Evolutionary conservation across 768 basidiomycete genomes (phyloP).

Genomic region (Trametes meyenii): DNA sequence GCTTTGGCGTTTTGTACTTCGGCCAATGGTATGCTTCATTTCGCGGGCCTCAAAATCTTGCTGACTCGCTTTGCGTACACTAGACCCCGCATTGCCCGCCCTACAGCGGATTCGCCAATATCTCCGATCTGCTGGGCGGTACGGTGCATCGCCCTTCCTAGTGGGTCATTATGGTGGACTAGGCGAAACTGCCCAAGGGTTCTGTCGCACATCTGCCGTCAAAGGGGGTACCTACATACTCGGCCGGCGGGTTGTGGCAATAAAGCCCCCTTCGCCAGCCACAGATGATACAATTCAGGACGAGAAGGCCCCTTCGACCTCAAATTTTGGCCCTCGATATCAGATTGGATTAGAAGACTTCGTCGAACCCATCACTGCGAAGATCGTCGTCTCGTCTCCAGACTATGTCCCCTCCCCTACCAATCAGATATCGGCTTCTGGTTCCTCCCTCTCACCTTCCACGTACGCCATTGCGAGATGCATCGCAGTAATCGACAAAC

Average conservation of each 20-base stretch:
- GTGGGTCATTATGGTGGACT: slow-evolving; percentile 94
- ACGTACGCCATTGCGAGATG: slow-evolving; percentile 44
- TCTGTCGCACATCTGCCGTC: slow-evolving; percentile 86
- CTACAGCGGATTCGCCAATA: slow-evolving; percentile 73
- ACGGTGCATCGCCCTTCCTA: slow-evolving; percentile 87
- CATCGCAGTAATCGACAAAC: slow-evolving; percentile 53
- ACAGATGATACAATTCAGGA: slow-evolving; percentile 6
- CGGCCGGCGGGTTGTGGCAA: slow-evolving; percentile 47
- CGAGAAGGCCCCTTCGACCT: slow-evolving; percentile 3
- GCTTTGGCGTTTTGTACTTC: slow-evolving; percentile 74
- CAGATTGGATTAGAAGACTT: slow-evolving; percentile 59
- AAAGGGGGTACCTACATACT: slow-evolving; percentile 74
- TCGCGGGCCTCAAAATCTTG: not conserved
- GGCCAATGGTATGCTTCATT: slow-evolving; percentile 51
- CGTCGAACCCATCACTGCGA: slow-evolving; percentile 57
- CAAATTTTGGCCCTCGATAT: slow-evolving; percentile 33
- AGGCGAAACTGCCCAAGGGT: slow-evolving; percentile 93
- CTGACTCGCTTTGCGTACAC: not conserved
- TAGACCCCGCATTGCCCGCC: slow-evolving; percentile 70
- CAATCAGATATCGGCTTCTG: not conserved
- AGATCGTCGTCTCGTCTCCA: slow-evolving; percentile 56
- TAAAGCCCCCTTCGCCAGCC: slow-evolving; percentile 29
- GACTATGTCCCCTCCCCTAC: slow-evolving; percentile 30
- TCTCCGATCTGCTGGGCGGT: slow-evolving; percentile 79
- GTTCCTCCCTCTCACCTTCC: slow-evolving; percentile 1